Evolutionary conservation across 345 rosid genomes (phyloP).

Genomic region (Salix udensis): DNA sequence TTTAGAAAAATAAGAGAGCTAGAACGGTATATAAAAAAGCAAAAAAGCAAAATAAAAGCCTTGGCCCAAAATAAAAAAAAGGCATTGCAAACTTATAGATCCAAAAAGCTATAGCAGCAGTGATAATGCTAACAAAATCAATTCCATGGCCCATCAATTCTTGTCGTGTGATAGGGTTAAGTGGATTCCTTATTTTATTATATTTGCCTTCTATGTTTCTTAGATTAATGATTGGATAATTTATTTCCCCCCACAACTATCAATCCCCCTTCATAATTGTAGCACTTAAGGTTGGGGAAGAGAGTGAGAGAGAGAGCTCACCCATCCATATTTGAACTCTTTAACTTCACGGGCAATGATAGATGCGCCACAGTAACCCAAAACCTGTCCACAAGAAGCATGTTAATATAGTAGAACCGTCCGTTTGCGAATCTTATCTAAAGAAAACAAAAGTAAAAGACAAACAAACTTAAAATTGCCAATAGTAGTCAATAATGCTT

Average conservation of each 20-base stretch:
- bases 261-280: background rate
- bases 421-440: background rate
- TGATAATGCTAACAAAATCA: background rate
- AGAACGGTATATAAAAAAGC: background rate
- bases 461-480: background rate
- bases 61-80: background rate
- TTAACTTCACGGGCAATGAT: conserved; percentile 22
- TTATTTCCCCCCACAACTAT: background rate
- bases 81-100: background rate
- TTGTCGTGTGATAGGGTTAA: background rate
- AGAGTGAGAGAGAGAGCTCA: conserved; percentile 12
- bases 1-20: background rate
- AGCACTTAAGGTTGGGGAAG: background rate
- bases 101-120: background rate
- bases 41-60: background rate
- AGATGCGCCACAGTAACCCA: conserved; percentile 23
- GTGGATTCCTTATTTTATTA: background rate
- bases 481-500: background rate
- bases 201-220: background rate
- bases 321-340: conserved; percentile 25
- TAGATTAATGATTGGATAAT: background rate
- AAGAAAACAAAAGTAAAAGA: background rate
- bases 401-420: background rate
- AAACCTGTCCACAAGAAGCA: conserved; percentile 22
- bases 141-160: background rate